Evolutionary conservation across 1,284 basidiomycete species (phyloP).

Genomic region (Rugosomyces carneus): DNA sequence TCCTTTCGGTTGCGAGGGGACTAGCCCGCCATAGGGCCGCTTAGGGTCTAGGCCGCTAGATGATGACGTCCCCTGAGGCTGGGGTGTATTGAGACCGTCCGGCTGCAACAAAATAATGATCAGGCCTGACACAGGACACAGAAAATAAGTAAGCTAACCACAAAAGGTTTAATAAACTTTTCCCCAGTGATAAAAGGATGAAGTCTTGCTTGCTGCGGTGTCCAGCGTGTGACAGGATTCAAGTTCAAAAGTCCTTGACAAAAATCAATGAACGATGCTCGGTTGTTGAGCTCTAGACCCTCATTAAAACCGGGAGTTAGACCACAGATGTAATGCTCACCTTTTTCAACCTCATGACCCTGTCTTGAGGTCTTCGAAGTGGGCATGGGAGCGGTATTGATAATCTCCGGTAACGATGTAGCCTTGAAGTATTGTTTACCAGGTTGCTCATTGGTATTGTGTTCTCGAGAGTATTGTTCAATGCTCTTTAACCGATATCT

Average conservation of each 20-base stretch:
- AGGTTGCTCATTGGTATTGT: slow-evolving; percentile 92
- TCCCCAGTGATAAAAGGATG: slow-evolving; percentile 99
- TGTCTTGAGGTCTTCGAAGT: slow-evolving; percentile 71
- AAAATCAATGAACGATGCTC: slow-evolving; percentile 96
- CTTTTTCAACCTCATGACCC: slow-evolving; percentile 88
- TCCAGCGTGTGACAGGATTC: slow-evolving; percentile 95
- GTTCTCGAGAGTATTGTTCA: slow-evolving; percentile 94
- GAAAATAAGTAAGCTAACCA: slow-evolving; percentile 46
- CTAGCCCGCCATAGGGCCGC: slow-evolving; percentile 92
- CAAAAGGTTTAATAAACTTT: slow-evolving; percentile 85
- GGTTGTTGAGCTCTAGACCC: slow-evolving; percentile 80
- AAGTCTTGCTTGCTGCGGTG: slow-evolving; percentile 91
- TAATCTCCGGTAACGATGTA: slow-evolving; percentile 89
- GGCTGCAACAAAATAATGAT: slow-evolving; percentile 33
- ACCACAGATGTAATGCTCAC: slow-evolving; percentile 32
- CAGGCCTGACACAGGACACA: slow-evolving; percentile 9
- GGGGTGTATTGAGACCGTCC: slow-evolving; percentile 35
- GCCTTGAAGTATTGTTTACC: slow-evolving; percentile 99
- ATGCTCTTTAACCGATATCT: slow-evolving; percentile 86
- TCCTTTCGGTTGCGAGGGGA: slow-evolving; percentile 73
- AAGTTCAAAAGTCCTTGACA: slow-evolving; percentile 91
- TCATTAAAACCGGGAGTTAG: slow-evolving; percentile 2
- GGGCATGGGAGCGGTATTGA: slow-evolving; percentile 91
- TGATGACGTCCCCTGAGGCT: slow-evolving; percentile 29
- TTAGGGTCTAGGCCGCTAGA: slow-evolving; percentile 55